Conservation (phyloP, 805 yeast genomes). For the Jamesozyma jinghongensis region DNA sequence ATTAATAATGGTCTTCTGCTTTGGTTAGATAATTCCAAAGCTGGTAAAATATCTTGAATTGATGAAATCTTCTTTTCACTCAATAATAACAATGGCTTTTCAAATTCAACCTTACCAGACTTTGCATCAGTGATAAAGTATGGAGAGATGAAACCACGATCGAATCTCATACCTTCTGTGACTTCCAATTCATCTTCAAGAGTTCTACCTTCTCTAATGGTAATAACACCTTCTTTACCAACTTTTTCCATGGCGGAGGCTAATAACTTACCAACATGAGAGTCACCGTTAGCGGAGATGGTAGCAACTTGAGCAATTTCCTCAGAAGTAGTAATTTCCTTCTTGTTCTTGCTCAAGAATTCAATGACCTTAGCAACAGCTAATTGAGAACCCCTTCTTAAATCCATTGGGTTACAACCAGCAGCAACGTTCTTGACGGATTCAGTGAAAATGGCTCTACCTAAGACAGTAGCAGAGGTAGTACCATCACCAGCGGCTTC, state of each 20-base stretch:
- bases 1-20: conserved; percentile 86
- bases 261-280: conserved; percentile 80
- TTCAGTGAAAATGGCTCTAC: conserved; percentile 91
- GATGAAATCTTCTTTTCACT: conserved; percentile 89
- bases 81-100: conserved; percentile 79
- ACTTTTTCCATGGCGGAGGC: conserved; percentile 98
- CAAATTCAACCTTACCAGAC: conserved; percentile 88
- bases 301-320: conserved; percentile 98
- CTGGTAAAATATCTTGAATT: conserved; percentile 84
- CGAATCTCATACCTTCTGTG: conserved; percentile 97
- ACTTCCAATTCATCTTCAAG: conserved; percentile 93
- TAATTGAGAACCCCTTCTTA: conserved; percentile 94
- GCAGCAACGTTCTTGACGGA: conserved; percentile 96
- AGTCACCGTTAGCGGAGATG: conserved; percentile 93
- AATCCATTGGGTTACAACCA: conserved; percentile 97
- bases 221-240: conserved; percentile 98
- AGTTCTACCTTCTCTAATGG: conserved; percentile 96
- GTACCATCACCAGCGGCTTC: conserved; percentile 99
- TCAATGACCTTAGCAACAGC: conserved; percentile 91
- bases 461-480: conserved; percentile 92
- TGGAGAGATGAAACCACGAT: conserved; percentile 94
- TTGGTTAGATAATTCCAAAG: conserved; percentile 88
- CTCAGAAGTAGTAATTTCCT: conserved; percentile 85
- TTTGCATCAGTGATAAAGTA: conserved; percentile 93
- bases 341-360: conserved; percentile 75